phyloP scores from a whole-genome alignment of 2,329 filamentous ascomycete genomes.

The Arthroderma sp. region DNA sequence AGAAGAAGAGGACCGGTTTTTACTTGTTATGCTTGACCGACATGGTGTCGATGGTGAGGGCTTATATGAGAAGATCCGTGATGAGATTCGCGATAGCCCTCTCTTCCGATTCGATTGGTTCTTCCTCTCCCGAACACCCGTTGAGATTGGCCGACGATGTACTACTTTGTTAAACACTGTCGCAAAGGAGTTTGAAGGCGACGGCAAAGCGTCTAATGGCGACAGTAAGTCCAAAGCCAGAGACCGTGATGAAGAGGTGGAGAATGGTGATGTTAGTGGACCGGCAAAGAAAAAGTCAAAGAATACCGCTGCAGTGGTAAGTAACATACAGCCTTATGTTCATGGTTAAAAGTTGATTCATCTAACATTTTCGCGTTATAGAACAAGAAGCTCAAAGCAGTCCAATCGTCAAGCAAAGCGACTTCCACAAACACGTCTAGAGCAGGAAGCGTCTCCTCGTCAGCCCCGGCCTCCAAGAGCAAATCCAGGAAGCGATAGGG shows the following conservation, averaged over 20 bases:
- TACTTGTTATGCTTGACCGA: conserved; percentile 84
- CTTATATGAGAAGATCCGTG: conserved; percentile 87
- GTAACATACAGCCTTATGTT: conserved; percentile 20
- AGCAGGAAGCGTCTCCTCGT: conserved; percentile 78
- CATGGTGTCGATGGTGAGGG: conserved; percentile 83
- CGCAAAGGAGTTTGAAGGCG: conserved; percentile 75
- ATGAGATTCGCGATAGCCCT: conserved; percentile 88
- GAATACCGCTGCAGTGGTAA: conserved; percentile 67
- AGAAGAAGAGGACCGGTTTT: conserved; percentile 91
- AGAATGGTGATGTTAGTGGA: conserved; percentile 65
- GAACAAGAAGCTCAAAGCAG: conserved; percentile 87
- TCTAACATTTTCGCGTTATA: conserved; percentile 31
- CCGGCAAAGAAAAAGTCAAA: conserved; percentile 94
- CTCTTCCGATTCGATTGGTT: conserved; percentile 99
- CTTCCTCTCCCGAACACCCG: conserved; percentile 85
- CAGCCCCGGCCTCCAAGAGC: conserved; percentile 32
- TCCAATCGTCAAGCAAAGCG: conserved; percentile 64
- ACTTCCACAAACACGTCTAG: conserved; percentile 68
- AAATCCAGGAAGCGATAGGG: conserved; percentile 32
- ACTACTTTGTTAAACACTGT: conserved; percentile 90
- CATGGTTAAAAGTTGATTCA: background rate
- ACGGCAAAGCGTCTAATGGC: conserved; percentile 42
- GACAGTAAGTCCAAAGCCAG: conserved; percentile 54
- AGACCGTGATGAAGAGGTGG: conserved; percentile 60
- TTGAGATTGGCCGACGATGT: conserved; percentile 84